Conservation (phyloP, 129 eudicot species). For the Heracleum sosnowskyi region DNA sequence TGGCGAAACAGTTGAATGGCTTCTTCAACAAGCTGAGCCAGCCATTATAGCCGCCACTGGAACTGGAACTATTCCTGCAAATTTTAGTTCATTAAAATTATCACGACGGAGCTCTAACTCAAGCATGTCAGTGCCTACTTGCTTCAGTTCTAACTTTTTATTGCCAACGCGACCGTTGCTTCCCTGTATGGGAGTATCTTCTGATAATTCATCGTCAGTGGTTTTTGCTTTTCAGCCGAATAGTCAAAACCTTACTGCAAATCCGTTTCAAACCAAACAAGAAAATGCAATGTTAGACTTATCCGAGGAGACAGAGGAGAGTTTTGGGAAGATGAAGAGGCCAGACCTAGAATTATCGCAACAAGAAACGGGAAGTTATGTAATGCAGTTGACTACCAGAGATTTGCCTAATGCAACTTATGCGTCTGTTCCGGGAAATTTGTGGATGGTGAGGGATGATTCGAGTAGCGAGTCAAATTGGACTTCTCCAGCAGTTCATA, state of each 20-base stretch:
- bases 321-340: slow-evolving; percentile 36
- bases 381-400: slow-evolving; percentile 54
- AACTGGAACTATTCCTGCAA: slow-evolving; percentile 85
- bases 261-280: slow-evolving; percentile 50
- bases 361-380: slow-evolving; percentile 51
- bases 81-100: no score
- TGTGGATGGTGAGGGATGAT: no score
- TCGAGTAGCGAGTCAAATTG: no score
- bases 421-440: no score
- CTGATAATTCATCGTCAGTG: slow-evolving; percentile 34
- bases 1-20: slow-evolving; percentile 41
- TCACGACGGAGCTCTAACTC: slow-evolving; percentile 94
- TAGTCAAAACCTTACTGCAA: slow-evolving; percentile 24
- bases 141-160: slow-evolving; percentile 44
- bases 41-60: slow-evolving; percentile 95
- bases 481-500: no score
- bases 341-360: slow-evolving; percentile 40
- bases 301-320: slow-evolving; percentile 39
- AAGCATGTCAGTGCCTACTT: slow-evolving; percentile 61
- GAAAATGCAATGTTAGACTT: slow-evolving; percentile 45
- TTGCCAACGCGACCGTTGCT: slow-evolving; percentile 46
- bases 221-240: slow-evolving; percentile 45
- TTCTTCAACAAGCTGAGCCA: slow-evolving; percentile 86
- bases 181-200: slow-evolving; percentile 38
- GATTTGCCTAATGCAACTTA: no score